Evolutionary conservation across 2,329 filamentous ascomycete species (phyloP), one percentile per base, ranked within the genome.

Genomic region (Hypoxylon sp.): DNA sequence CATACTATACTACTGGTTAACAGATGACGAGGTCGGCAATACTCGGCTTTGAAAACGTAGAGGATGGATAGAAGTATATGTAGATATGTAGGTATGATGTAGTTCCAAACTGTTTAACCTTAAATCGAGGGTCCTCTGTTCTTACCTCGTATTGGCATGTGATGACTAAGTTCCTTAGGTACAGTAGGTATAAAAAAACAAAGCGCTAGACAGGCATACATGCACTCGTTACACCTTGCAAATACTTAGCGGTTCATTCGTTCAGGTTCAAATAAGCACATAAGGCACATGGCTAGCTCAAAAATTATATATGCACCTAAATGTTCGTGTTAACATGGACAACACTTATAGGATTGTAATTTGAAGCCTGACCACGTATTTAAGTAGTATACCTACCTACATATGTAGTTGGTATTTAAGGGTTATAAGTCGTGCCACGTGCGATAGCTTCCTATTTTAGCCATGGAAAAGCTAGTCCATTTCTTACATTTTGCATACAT

Each of bases 351-450:
- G 21, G 43, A 53, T 21, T 53, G 23, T 23, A 19, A 41, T 17
- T 63, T 63, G 57, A 63, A 60, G 60, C 65, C 65, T 45, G 49
- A 67, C 60, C 56, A 65, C 56, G 61, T 61, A 56, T 36, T 38
- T 53, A 41, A n/a, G 41, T 56, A 34, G 38, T 28, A 53, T 62
- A 30, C 6, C 28, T 30, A 9, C 28, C 28, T n/a, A 11, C 3
- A 36, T 14, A 11, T 7, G 13, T 41, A 32, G 28, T 19, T 43
- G 38, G 5, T 11, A 38, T 17, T 48, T 49, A 13, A 38, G 21
- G 21, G 36, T 30, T 51, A 49, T 62, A 49, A 70, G 58, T 65
- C 52, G 65, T 66, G 67, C 65, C 68, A 70, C 68, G 68, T 70
- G 68, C 67, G 25, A 53, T 28, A 46, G n/a, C 53, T 70, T 67